Base-by-base conservation (phyloP, 1,284 basidiomycete genomes). In the Puccinia triticina region DNA sequence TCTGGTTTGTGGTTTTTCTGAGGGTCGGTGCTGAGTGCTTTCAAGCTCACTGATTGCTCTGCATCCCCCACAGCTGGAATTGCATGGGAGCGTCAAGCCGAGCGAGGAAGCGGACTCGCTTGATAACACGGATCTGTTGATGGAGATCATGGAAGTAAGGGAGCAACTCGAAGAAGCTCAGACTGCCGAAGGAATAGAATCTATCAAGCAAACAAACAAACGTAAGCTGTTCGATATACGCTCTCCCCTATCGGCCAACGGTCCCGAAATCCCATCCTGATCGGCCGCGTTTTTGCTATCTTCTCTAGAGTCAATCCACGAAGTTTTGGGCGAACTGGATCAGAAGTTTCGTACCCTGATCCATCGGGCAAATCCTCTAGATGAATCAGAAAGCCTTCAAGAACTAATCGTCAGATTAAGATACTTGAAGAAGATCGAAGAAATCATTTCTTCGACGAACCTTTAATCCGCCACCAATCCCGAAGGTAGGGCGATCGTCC, bases 141-240 rank as follows among this genome's bases (percentile, higher is more conserved):
- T 90, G 86, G 91, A 93, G 84, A 90, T 96, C 66, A 92, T 97
- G 90, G 92, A 94, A 84, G 90, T 89, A n/a, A 88, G 93, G 67
- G 94, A 96, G 87, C 89, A 89, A 61, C 89, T 98, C 37, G 94
- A 95, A 83, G 90, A 91, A 50, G 91, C 93, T 0, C 83, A 86
- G 18, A 87, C 87, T 0, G 88, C 88, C 18, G 89, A 90, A 40
- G 88, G 89, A 32, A 89, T 94, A 1, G 88, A 89, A 23, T 83
- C 84, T 8, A 88, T 96, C 43, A 87, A 89, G 40, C 87, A 88
- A 4, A 87, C 88, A 21, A 95, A 94, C 86, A 86, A 90, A 77
- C n/a, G n/a, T n/a, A n/a, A n/a, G n/a, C n/a, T n/a, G n/a, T n/a
- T n/a, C n/a, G n/a, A n/a, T n/a, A n/a, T n/a, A n/a, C n/a, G n/a